Conservation (phyloP, 106 monocot species). For the Platanthera zijinensis region DNA sequence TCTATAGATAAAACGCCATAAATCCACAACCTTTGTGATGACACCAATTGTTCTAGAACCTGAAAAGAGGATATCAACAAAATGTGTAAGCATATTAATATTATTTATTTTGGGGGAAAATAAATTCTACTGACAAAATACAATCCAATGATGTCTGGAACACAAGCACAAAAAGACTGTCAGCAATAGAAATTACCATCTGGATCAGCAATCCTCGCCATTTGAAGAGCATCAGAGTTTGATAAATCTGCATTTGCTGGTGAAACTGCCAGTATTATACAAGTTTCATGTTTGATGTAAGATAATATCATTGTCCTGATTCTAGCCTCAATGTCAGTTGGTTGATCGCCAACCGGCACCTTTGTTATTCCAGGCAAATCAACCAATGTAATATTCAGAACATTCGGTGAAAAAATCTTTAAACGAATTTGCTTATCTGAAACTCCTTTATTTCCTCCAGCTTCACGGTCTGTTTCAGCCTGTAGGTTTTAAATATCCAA, state of each 20-base stretch:
- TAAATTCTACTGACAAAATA: background rate
- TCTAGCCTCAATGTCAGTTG: conserved; percentile 84
- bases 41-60: conserved; percentile 79
- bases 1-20: background rate
- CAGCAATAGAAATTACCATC: conserved; percentile 49
- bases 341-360: conserved; percentile 95
- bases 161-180: background rate
- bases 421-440: conserved; percentile 91
- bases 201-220: conserved; percentile 84
- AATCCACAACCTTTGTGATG: conserved; percentile 73
- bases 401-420: conserved; percentile 94
- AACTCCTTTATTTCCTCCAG: conserved; percentile 87
- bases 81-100: background rate
- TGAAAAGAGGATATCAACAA: conserved; percentile 12
- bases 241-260: conserved; percentile 97
- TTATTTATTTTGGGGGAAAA: background rate
- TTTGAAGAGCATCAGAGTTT: conserved; percentile 96
- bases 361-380: conserved; percentile 98
- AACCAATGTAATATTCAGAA: conserved; percentile 83
- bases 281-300: conserved; percentile 90
- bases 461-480: conserved; percentile 94
- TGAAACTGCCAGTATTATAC: conserved; percentile 88
- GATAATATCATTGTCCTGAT: conserved; percentile 93
- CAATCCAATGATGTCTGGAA: background rate
- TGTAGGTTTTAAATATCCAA: conserved; percentile 17